These are phyloP conservation scores for Trichocomaceae sp. DNA, from an alignment of 2,329 filamentous ascomycete species.

Conservation along the genomic window DNA sequence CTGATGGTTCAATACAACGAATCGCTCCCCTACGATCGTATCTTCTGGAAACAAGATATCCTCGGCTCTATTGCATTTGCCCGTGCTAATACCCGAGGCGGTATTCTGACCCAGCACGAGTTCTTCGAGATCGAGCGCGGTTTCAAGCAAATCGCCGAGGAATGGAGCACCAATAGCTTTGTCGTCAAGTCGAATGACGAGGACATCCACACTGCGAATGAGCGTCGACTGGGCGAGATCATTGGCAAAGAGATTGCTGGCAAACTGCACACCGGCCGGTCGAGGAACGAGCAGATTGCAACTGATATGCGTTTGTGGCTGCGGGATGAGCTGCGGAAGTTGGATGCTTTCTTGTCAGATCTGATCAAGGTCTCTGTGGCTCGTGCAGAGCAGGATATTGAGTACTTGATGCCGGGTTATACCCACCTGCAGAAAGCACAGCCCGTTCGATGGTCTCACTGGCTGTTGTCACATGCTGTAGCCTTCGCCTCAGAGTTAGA, in stretches of 20 bases:
- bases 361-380: conserved; percentile 63
- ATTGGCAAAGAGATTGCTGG: conserved; percentile 80
- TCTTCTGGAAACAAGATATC: conserved; percentile 74
- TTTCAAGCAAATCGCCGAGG: conserved; percentile 50
- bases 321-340: conserved; percentile 62
- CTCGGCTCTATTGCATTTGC: conserved; percentile 74
- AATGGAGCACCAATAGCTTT: conserved; percentile 38
- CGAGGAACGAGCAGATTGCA: conserved; percentile 83
- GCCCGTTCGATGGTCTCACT: conserved; percentile 78
- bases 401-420: conserved; percentile 78
- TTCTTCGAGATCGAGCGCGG: conserved; percentile 69
- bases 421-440: conserved; percentile 77
- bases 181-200: conserved; percentile 41
- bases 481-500: conserved; percentile 69
- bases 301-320: conserved; percentile 90
- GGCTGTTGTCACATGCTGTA: conserved; percentile 68
- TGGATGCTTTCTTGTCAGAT: conserved; percentile 62
- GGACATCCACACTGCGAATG: conserved; percentile 64
- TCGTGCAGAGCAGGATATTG: conserved; percentile 68
- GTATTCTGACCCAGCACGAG: conserved; percentile 66
- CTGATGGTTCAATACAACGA: conserved; percentile 83
- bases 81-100: conserved; percentile 66
- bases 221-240: conserved; percentile 69
- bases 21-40: conserved; percentile 69
- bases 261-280: conserved; percentile 83